phyloP scores from a whole-genome alignment of 2,329 filamentous ascomycete species.

The Shiraia bambusicola region DNA sequence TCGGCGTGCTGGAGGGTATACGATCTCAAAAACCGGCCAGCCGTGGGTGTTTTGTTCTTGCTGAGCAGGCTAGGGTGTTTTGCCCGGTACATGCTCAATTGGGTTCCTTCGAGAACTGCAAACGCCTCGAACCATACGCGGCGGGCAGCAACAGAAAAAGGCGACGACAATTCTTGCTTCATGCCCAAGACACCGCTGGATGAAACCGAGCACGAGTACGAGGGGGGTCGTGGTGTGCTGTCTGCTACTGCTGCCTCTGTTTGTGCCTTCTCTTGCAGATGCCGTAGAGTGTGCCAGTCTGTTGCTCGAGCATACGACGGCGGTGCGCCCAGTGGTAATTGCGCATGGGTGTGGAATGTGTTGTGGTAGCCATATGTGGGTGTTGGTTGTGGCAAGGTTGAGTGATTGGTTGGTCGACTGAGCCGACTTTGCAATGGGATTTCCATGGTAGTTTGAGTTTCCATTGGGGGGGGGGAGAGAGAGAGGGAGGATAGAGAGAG shows the following conservation, averaged over 20 bases:
- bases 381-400: conserved; percentile 17
- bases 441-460: conserved; percentile 1
- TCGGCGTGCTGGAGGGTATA: conserved; percentile 76
- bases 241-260: conserved; percentile 19
- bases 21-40: conserved; percentile 63
- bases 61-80: conserved; percentile 54
- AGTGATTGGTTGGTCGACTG: conserved; percentile 19
- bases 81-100: conserved; percentile 64
- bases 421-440: conserved; percentile 13
- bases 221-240: conserved; percentile 28
- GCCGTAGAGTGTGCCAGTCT: conserved; percentile 19
- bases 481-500: not conserved
- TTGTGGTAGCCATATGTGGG: conserved; percentile 47
- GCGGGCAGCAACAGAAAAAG: conserved; percentile 62
- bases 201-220: conserved; percentile 42
- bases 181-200: conserved; percentile 46
- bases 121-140: conserved; percentile 66
- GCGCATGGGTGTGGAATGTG: conserved; percentile 44
- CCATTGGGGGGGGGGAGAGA: not conserved
- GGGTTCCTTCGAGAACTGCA: conserved; percentile 67
- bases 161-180: conserved; percentile 67
- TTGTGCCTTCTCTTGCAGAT: conserved; percentile 25
- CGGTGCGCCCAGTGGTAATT: conserved; percentile 27
- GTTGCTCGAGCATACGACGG: conserved; percentile 37
- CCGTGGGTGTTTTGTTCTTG: conserved; percentile 54